Evolutionary conservation across 164 flowering plant species (phyloP).

Genomic region (Nelumbo lutea): DNA sequence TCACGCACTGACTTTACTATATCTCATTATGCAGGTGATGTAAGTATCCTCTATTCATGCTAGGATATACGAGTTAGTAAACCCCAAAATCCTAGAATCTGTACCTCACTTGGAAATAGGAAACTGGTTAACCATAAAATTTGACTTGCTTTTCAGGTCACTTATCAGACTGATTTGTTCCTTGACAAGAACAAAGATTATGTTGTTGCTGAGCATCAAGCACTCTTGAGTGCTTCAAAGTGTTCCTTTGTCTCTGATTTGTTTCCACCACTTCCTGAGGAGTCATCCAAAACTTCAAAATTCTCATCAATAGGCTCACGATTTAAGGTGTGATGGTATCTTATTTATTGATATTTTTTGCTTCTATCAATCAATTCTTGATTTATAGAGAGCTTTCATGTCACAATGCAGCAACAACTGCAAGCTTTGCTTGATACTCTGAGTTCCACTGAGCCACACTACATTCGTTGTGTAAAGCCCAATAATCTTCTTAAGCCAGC

Average conservation of each 20-base stretch:
- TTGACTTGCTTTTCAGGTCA: constrained; percentile 53
- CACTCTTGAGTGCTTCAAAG: constrained; percentile 72
- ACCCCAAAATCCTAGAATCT: not conserved
- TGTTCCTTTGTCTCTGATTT: constrained; percentile 78
- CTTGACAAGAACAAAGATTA: constrained; percentile 99
- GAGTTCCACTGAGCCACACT: constrained; percentile 91
- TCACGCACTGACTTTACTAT: constrained; percentile 94
- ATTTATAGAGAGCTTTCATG: constrained; percentile 6
- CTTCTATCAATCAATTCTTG: not conserved
- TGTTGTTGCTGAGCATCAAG: constrained; percentile 97
- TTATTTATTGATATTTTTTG: constrained; percentile 7
- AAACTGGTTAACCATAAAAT: not conserved
- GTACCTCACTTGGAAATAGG: not conserved
- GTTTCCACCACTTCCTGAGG: constrained; percentile 75
- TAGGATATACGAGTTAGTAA: not conserved
- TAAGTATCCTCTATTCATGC: constrained; percentile 32
- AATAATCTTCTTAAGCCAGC: constrained; percentile 93
- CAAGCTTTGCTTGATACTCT: constrained; percentile 83
- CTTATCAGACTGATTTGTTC: constrained; percentile 93
- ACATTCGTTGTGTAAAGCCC: constrained; percentile 98
- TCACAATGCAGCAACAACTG: constrained; percentile 81
- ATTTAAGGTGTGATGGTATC: constrained; percentile 58
- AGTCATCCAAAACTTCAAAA: constrained; percentile 82
- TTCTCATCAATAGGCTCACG: constrained; percentile 97
- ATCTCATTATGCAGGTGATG: constrained; percentile 98